Evolutionary conservation across 2,329 filamentous ascomycete genomes (phyloP), one percentile per base, ranked within the genome.

Genomic region (Immersiporthe knoxdaviesiana): DNA sequence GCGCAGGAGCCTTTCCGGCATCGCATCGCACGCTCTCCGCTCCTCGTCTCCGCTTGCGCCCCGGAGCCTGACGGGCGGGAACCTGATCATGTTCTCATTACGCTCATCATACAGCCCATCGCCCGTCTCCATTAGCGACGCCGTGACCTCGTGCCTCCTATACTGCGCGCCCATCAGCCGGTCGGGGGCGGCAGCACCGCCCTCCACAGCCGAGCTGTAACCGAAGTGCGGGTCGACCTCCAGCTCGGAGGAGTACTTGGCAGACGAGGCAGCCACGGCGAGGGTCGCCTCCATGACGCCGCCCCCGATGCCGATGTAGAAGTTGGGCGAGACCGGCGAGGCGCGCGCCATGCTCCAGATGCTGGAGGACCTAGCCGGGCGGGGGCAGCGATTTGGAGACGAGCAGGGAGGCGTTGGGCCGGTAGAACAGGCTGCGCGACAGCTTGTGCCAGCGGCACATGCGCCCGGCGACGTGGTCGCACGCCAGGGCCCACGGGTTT

Each of bases 281-380:
- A 82, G 73, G 27, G 69, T 76, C 16, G 82, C 79, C 72, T 87
- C 84, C 8, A 83, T 77, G 2, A 87, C 76, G 7, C 79, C 79
- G 12, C 83, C 84, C 5, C 82, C 80, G 14, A 87, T 76, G 2
- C 85, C 85, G 16, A 82, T 80, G 75, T 85, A 87, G 58, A 88
- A 79, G 10, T 80, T 82, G 3, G 81, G 79, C 0, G 84, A 83
- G 6, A 81, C 62, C 66, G 85, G 83, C 0, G 83, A 83, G 0
- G 82, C 76, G 62, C 84, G 83, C 12, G 83, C 81, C 1, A 88
- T 78, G 11, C 83, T 83, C 76, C 84, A 84, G 30, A 87, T 76
- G 11, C 79, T 66, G 72, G 74, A 67, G 50, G 59, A 41, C 47
- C 69, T 61, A 44, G 54, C 39, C 8, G 56, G 70, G 3, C 68